These are phyloP conservation scores for Blastobotrys apis DNA, from an alignment of 1,139 yeast genomes.

Conservation along the genomic window DNA sequence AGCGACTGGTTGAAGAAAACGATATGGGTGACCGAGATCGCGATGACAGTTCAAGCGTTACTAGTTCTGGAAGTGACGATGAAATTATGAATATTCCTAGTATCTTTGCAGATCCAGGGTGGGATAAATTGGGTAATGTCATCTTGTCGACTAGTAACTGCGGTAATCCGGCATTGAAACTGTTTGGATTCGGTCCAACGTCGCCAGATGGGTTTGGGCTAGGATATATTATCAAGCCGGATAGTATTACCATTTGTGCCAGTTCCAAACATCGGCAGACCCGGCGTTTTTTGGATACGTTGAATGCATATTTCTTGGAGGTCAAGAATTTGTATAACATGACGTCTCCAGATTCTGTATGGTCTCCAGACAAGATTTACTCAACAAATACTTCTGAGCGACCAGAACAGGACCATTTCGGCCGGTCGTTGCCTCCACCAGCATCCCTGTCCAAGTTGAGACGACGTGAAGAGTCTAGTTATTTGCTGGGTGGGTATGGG, in stretches of 20 bases:
- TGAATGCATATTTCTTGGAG: constrained; percentile 64
- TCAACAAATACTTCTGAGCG: neutral
- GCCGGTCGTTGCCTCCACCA: constrained; percentile 22
- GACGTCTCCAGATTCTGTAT: constrained; percentile 12
- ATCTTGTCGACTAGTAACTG: constrained; percentile 62
- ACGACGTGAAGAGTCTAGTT: constrained; percentile 35
- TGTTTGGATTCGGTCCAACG: constrained; percentile 92
- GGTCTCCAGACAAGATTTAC: constrained; percentile 11
- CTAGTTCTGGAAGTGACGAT: constrained; percentile 7
- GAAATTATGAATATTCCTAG: constrained; percentile 42
- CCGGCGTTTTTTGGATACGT: constrained; percentile 68
- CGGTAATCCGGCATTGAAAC: constrained; percentile 82
- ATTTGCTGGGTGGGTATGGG: constrained; percentile 75
- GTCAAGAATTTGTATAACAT: constrained; percentile 46
- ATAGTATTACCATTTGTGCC: constrained; percentile 79
- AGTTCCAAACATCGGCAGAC: constrained; percentile 92
- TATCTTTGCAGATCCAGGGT: constrained; percentile 75
- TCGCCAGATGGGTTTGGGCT: constrained; percentile 88
- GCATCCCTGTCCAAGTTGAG: no score
- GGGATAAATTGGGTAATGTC: constrained; percentile 65
- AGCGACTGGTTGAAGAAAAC: constrained; percentile 50
- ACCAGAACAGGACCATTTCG: constrained; percentile 20
- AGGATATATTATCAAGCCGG: constrained; percentile 84
- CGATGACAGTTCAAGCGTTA: constrained; percentile 7
- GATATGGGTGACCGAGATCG: neutral